phyloP scores from a whole-genome alignment of 163 green algal genomes.

The Scenedesmus sp. region DNA sequence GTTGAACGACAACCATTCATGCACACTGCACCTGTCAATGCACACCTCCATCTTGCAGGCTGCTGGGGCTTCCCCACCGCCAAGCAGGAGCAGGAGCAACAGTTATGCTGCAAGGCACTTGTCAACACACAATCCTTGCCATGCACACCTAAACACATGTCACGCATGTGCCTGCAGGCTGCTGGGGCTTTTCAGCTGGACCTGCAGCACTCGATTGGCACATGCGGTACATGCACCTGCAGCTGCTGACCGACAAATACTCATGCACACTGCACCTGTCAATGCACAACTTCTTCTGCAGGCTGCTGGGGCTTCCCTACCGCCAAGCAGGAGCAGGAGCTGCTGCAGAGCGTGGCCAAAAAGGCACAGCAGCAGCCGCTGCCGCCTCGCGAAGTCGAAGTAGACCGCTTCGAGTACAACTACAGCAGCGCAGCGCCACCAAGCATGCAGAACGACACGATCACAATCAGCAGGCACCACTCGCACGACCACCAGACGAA shows the following conservation, averaged over 20 bases:
- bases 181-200: neutral
- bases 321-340: constrained; percentile 41
- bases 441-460: constrained; percentile 80
- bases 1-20: too few relatives aligned
- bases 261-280: neutral
- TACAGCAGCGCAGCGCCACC: constrained; percentile 69
- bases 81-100: neutral
- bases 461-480: constrained; percentile 73
- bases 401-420: constrained; percentile 67
- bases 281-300: neutral
- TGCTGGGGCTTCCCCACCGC: neutral
- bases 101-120: neutral
- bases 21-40: neutral
- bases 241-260: neutral
- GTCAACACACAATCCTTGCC: neutral
- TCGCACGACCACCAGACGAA: constrained; percentile 71
- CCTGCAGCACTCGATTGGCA: too few relatives aligned
- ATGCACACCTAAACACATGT: too few relatives aligned
- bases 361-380: constrained; percentile 57
- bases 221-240: too few relatives aligned
- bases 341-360: constrained; percentile 17
- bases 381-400: constrained; percentile 60
- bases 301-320: constrained; percentile 37
- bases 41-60: neutral
- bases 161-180: neutral